Base-by-base conservation (phyloP, 2,329 filamentous ascomycete genomes). In the Aspergillus oerlinghausenensis region DNA sequence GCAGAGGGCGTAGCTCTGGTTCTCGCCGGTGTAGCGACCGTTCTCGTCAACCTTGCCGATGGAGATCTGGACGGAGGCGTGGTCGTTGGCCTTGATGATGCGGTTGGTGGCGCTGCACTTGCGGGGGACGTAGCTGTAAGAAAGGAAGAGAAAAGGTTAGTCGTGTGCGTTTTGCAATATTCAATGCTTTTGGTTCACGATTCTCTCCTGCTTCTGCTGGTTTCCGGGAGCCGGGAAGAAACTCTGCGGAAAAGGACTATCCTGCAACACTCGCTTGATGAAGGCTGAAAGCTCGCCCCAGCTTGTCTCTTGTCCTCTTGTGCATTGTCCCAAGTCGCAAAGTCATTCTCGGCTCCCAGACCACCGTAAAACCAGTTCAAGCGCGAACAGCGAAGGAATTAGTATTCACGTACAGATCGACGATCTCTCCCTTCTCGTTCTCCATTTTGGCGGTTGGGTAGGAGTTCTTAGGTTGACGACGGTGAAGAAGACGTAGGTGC, bases 51-150 rank as follows among this genome's bases (percentile, higher is more conserved):
- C 94, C 85, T 97, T 97, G 80, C 88, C 93, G 77, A 99, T 84
- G 72, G 88, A 90, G 80, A 99, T 91, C 82, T 99, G 94, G 72
- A 97, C 94, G 64, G 90, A 96, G 73, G 91, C 93, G 86, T 99
- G 94, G 83, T 99, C 94, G 85, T 97, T 97, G 84, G 94, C 92
- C 85, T 97, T 97, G 88, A 99, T 97, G 86, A 97, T 97, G 83
- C 94, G 91, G 90, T 96, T 95, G 80, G 93, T 96, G 73, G 92
- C 92, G 80, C 86, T 91, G 90, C 93, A 97, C 85, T 97, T 97
- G 85, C 93, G 91, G 79, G 92, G 92, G 85, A 96, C 90, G 88
- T 96, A 96, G 79, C 91, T 95, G 76, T 64, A 65, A 32, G 54
- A 57, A 29, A 53, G 49, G 54, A 50, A 50, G 48, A 57, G 26